Conservation (phyloP, 108 stramenopile species). For the Aureococcus anophagefferens region DNA sequence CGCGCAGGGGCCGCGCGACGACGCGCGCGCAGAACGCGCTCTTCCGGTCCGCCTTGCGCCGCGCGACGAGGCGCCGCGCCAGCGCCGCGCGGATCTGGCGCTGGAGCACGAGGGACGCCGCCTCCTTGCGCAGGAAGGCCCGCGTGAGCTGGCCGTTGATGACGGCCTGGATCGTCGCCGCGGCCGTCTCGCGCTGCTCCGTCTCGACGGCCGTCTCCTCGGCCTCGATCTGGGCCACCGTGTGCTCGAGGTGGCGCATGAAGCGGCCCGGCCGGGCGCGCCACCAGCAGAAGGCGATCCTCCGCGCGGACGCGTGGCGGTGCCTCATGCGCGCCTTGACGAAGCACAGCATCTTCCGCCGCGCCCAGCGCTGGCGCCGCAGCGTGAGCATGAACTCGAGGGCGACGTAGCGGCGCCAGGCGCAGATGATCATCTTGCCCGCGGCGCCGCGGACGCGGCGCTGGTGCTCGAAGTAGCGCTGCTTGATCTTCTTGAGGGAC, state of each 20-base stretch:
- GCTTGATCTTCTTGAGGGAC: too few relatives aligned
- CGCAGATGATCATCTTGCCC: neutral
- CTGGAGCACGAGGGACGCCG: neutral
- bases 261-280: slow-evolving; percentile 3
- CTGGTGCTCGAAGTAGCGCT: too few relatives aligned
- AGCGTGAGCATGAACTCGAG: neutral
- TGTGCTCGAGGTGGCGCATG: slow-evolving; percentile 3
- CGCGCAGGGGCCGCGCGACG: neutral
- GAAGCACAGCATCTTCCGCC: slow-evolving; percentile 7
- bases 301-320: neutral
- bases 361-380: slow-evolving; percentile 7
- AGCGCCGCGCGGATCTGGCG: neutral
- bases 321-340: neutral
- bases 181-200: neutral
- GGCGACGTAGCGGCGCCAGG: neutral
- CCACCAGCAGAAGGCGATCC: slow-evolving; percentile 7
- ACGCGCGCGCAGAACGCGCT: neutral
- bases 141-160: slow-evolving; percentile 4
- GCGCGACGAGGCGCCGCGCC: neutral
- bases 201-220: neutral
- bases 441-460: too few relatives aligned
- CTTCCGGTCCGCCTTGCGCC: neutral
- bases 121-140: neutral
- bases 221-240: neutral
- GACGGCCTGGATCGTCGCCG: slow-evolving; percentile 12